These are phyloP conservation scores for Microbotryum saponariae DNA, from an alignment of 1,284 basidiomycete species.

Conservation along the genomic window DNA sequence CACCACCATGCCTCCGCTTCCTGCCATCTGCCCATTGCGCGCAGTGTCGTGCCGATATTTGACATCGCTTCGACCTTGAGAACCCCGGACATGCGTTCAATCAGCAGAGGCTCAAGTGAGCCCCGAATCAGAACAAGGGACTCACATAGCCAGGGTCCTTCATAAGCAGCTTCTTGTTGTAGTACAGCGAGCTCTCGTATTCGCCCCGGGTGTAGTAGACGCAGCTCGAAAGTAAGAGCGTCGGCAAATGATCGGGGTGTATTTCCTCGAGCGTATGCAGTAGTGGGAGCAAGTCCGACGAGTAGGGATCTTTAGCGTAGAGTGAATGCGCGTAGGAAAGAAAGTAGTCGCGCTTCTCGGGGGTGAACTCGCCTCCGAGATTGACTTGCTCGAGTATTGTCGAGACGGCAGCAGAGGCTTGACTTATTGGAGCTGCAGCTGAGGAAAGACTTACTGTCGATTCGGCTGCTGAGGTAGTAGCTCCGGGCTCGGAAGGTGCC, in stretches of 20 bases:
- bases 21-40: slow-evolving; percentile 42
- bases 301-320: slow-evolving; percentile 20
- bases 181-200: slow-evolving; percentile 36
- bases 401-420: background rate
- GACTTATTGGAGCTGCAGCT: background rate
- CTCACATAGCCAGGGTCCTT: slow-evolving; percentile 45
- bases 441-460: background rate
- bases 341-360: slow-evolving; percentile 28
- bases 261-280: slow-evolving; percentile 37
- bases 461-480: background rate
- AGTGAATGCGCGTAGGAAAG: slow-evolving; percentile 30
- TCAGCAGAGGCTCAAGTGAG: background rate
- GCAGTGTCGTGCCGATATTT: slow-evolving; percentile 50
- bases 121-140: background rate
- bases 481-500: background rate
- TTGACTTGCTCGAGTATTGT: slow-evolving; percentile 6
- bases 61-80: slow-evolving; percentile 48
- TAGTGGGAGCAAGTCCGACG: slow-evolving; percentile 36
- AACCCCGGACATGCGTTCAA: background rate
- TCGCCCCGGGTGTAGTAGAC: slow-evolving; percentile 41
- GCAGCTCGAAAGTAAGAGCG: slow-evolving; percentile 41
- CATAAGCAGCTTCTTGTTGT: slow-evolving; percentile 40
- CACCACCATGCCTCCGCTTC: slow-evolving; percentile 48
- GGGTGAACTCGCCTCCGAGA: slow-evolving; percentile 11
- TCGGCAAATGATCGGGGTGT: slow-evolving; percentile 41